These are phyloP conservation scores for Hygrocybe punicea DNA, from an alignment of 768 basidiomycete genomes.

Conservation along the genomic window DNA sequence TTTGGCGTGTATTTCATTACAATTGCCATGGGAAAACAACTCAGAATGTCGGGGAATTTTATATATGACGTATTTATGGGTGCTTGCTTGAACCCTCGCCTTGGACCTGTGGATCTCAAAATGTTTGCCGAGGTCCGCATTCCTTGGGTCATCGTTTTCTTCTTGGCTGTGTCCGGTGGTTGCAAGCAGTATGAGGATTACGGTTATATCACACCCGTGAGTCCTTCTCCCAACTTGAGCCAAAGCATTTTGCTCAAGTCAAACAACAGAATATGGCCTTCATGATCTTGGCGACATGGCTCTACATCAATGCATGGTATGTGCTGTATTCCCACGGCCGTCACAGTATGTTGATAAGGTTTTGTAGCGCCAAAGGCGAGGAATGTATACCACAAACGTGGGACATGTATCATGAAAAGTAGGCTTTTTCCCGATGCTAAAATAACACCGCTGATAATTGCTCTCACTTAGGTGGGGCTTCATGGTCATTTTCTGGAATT, in stretches of 20 bases:
- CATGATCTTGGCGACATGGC: constrained; percentile 91
- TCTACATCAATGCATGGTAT: constrained; percentile 96
- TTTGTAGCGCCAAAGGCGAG: constrained; percentile 77
- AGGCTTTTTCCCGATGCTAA: constrained; percentile 19
- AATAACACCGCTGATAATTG: not conserved
- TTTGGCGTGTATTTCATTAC: constrained; percentile 79
- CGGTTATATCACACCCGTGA: constrained; percentile 87
- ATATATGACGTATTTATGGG: constrained; percentile 98
- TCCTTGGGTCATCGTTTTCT: constrained; percentile 95
- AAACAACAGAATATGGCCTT: constrained; percentile 83
- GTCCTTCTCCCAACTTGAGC: constrained; percentile 24
- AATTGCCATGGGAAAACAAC: constrained; percentile 70
- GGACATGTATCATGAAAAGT: constrained; percentile 99
- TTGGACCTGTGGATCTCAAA: constrained; percentile 90
- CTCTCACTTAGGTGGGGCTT: constrained; percentile 68
- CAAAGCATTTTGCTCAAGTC: not conserved
- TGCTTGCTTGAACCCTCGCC: constrained; percentile 86
- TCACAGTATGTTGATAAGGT: not conserved
- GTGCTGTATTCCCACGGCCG: constrained; percentile 12
- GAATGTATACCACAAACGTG: constrained; percentile 96
- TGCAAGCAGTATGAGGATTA: constrained; percentile 93
- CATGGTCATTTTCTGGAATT: constrained; percentile 98
- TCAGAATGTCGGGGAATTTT: constrained; percentile 93
- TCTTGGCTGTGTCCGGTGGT: constrained; percentile 85
- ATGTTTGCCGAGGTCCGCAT: constrained; percentile 99